These are phyloP conservation scores for Gynandropsis gynandra DNA, from an alignment of 345 rosid genomes.

Conservation along the genomic window DNA sequence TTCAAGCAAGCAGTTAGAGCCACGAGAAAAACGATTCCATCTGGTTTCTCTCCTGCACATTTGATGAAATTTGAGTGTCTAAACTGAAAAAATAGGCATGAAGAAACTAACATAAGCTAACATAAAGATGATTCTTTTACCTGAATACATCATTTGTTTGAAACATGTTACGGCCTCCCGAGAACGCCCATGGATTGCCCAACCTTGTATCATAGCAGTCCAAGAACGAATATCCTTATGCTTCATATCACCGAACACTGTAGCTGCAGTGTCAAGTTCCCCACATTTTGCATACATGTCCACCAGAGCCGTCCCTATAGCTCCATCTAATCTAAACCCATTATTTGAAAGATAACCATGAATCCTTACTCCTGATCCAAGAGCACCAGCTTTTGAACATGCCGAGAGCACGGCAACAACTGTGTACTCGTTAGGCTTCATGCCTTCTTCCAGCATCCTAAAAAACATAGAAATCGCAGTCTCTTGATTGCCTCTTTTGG, in stretches of 20 bases:
- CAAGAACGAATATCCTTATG: slow-evolving; percentile 46
- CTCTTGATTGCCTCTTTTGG: slow-evolving; percentile 30
- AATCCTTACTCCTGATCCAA: slow-evolving; percentile 42
- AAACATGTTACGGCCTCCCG: slow-evolving; percentile 48
- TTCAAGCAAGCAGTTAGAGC: slow-evolving; percentile 46
- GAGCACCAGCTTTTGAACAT: slow-evolving; percentile 57
- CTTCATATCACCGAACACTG: slow-evolving; percentile 39
- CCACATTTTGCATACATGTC: slow-evolving; percentile 69
- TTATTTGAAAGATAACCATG: slow-evolving; percentile 36
- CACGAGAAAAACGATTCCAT: slow-evolving; percentile 52
- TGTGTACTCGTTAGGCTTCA: slow-evolving; percentile 42
- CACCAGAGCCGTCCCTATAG: slow-evolving; percentile 42
- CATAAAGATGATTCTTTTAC: slow-evolving; percentile 16
- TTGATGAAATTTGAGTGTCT: slow-evolving; percentile 1
- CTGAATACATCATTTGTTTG: slow-evolving; percentile 56
- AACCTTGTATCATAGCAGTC: slow-evolving; percentile 70
- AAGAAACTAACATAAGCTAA: slow-evolving; percentile 2
- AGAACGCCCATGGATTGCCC: slow-evolving; percentile 47
- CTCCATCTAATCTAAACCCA: slow-evolving; percentile 35
- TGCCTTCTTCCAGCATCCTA: slow-evolving; percentile 43
- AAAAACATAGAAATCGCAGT: slow-evolving; percentile 43
- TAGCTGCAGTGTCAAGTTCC: slow-evolving; percentile 39
- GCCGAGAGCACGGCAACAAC: slow-evolving; percentile 52
- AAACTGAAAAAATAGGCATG: slow-evolving; percentile 1
- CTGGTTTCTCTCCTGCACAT: slow-evolving; percentile 52